A percentile compares a stretch with the other conserved stretches of the same genome.
Evolutionary conservation across 2,329 filamentous ascomycete species (phyloP).

Genomic region (Colletotrichum sp.): DNA sequence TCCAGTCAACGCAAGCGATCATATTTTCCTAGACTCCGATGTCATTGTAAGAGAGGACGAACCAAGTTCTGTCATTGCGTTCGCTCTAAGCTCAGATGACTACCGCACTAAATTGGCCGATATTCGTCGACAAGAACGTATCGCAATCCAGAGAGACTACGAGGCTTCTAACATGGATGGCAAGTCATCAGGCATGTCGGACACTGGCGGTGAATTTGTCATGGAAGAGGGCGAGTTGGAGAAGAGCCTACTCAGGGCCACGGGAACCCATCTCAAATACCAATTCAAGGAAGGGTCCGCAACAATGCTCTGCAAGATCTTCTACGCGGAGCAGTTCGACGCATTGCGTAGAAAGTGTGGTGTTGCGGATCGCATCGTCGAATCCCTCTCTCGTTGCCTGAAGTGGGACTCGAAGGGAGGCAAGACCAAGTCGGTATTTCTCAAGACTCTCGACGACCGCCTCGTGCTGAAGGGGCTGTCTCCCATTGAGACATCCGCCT

Average conservation of each 20-base stretch:
- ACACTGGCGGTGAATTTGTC: slow-evolving; percentile 38
- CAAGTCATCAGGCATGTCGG: slow-evolving; percentile 35
- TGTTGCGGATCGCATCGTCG: slow-evolving; percentile 90
- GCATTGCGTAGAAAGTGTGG: slow-evolving; percentile 92
- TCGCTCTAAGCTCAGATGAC: slow-evolving; percentile 86
- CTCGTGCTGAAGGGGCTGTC: slow-evolving; percentile 92
- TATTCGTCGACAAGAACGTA: slow-evolving; percentile 46
- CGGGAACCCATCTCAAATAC: slow-evolving; percentile 93
- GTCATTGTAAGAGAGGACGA: slow-evolving; percentile 98
- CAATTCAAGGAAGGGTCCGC: slow-evolving; percentile 94
- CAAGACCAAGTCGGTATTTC: slow-evolving; percentile 95
- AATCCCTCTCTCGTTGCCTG: slow-evolving; percentile 91
- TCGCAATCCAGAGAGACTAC: slow-evolving; percentile 22
- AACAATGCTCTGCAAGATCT: slow-evolving; percentile 96
- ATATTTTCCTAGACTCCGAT: slow-evolving; percentile 96
- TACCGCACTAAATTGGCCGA: slow-evolving; percentile 81
- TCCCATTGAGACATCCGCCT: slow-evolving; percentile 89
- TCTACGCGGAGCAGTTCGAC: slow-evolving; percentile 98
- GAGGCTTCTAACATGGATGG: slow-evolving; percentile 28
- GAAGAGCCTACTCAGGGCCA: slow-evolving; percentile 80
- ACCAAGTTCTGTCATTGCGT: slow-evolving; percentile 93
- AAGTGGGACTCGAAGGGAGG: slow-evolving; percentile 99
- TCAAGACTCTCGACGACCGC: slow-evolving; percentile 95
- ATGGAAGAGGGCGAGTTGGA: slow-evolving; percentile 78
- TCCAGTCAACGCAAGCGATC: slow-evolving; percentile 84